These are phyloP conservation scores for Claviceps spartinae DNA, from an alignment of 2,329 filamentous ascomycete genomes.

Conservation along the genomic window DNA sequence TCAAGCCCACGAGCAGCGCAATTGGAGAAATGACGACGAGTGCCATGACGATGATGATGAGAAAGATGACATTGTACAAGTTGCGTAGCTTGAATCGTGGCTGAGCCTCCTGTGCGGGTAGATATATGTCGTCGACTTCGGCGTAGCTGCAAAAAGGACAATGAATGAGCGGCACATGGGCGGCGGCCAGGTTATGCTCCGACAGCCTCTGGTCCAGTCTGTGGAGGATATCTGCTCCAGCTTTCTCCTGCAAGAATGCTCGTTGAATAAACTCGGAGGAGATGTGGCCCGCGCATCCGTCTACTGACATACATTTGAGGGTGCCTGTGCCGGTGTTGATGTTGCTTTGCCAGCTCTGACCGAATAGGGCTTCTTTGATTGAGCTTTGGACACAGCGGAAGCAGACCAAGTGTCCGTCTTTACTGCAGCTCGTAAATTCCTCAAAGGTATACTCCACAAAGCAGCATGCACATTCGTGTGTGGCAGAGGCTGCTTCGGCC, in stretches of 20 bases:
- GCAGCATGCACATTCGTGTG: slow-evolving; percentile 66
- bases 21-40: slow-evolving; percentile 43
- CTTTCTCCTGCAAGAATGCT: slow-evolving; percentile 56
- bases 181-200: slow-evolving; percentile 60
- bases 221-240: slow-evolving; percentile 56
- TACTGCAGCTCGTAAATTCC: slow-evolving; percentile 58
- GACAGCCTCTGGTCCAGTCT: slow-evolving; percentile 70
- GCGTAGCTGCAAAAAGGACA: slow-evolving; percentile 90
- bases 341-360: slow-evolving; percentile 78
- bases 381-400: slow-evolving; percentile 72
- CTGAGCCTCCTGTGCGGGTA: slow-evolving; percentile 38
- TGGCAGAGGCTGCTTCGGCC: slow-evolving; percentile 41
- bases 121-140: slow-evolving; percentile 68
- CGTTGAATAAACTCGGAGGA: slow-evolving; percentile 54
- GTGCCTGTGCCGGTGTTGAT: slow-evolving; percentile 62
- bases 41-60: slow-evolving; percentile 38
- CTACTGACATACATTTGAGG: slow-evolving; percentile 69
- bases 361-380: slow-evolving; percentile 78
- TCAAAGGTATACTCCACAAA: slow-evolving; percentile 60
- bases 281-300: slow-evolving; percentile 65
- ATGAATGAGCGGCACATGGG: slow-evolving; percentile 59
- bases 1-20: slow-evolving; percentile 31
- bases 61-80: slow-evolving; percentile 33
- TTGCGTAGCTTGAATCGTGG: slow-evolving; percentile 44
- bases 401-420: slow-evolving; percentile 59